These are phyloP conservation scores for Geotrichum europaeum DNA, from an alignment of 1,139 yeast genomes.

Conservation along the genomic window DNA sequence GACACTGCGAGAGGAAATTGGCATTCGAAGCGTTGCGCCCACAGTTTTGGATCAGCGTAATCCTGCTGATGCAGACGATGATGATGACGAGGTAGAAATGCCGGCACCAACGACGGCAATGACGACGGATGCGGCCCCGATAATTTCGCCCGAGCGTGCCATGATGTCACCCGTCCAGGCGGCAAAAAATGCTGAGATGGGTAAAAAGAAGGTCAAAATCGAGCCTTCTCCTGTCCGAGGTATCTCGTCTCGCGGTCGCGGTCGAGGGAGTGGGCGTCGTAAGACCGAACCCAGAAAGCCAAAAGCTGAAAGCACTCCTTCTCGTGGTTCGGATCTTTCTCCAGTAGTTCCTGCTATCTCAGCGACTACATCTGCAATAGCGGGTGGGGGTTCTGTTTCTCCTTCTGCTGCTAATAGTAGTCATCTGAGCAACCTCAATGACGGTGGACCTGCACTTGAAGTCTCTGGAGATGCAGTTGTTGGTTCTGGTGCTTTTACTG, in stretches of 20 bases:
- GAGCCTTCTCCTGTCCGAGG: not conserved
- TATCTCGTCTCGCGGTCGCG: not conserved
- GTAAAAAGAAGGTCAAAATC: not conserved
- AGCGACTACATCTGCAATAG: not conserved
- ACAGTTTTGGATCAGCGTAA: conserved; percentile 31
- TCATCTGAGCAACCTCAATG: too few relatives aligned
- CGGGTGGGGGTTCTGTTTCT: not conserved
- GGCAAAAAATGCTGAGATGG: not conserved
- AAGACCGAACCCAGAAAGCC: not conserved
- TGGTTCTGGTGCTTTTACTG: not conserved
- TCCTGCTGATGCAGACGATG: conserved; percentile 22
- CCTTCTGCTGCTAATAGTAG: not conserved
- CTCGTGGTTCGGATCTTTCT: not conserved
- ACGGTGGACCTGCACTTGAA: not conserved
- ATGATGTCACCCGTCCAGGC: not conserved
- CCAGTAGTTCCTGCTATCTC: not conserved
- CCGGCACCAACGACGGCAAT: not conserved
- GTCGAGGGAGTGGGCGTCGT: not conserved
- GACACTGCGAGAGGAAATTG: conserved; percentile 77
- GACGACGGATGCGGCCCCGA: not conserved
- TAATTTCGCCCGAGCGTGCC: not conserved
- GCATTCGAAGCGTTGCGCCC: conserved; percentile 40
- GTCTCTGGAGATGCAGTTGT: not conserved
- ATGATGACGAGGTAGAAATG: conserved; percentile 7
- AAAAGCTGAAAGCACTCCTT: not conserved